A percentile compares a stretch with the other conserved stretches of the same genome.
Conservation (phyloP, 2,329 filamentous ascomycete genomes). For the Aspergillus sp. region DNA sequence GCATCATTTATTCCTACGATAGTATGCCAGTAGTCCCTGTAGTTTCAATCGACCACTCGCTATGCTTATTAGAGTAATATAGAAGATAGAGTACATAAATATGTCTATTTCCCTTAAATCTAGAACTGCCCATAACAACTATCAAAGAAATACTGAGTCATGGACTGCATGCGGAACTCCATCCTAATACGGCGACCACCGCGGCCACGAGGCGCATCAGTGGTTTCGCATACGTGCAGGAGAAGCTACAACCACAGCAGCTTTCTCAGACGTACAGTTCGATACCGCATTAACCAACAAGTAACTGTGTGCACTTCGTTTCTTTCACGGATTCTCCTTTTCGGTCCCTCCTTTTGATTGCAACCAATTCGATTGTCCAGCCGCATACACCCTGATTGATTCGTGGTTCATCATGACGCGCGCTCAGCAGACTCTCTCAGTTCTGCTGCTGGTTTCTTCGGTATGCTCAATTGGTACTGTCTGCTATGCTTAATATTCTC, state of each 20-base stretch:
- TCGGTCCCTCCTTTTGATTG: not conserved
- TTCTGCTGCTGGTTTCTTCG: conserved; percentile 79
- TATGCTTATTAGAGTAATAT: too few species aligned
- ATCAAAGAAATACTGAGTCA: too few species aligned
- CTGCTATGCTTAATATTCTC: conserved; percentile 17
- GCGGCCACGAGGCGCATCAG: conserved; percentile 9
- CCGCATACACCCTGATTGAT: not conserved
- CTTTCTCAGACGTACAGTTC: conserved; percentile 1
- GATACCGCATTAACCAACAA: not conserved
- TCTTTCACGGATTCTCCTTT: conserved; percentile 1
- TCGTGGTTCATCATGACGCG: conserved; percentile 66
- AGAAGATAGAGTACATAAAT: too few species aligned
- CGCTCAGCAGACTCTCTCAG: conserved; percentile 84
- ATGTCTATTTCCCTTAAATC: too few species aligned
- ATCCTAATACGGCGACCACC: conserved; percentile 5
- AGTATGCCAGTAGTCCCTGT: too few species aligned
- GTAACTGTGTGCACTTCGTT: not conserved
- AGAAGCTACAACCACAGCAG: conserved; percentile 1
- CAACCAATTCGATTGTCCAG: not conserved
- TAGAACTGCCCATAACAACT: too few species aligned
- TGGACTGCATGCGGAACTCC: not conserved
- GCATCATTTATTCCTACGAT: too few species aligned
- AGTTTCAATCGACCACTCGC: too few species aligned
- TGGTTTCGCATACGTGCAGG: not conserved
- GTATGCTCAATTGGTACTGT: conserved; percentile 44